Conservation (phyloP, 2,329 filamentous ascomycete species). For the Botrytis hyacinthi region DNA sequence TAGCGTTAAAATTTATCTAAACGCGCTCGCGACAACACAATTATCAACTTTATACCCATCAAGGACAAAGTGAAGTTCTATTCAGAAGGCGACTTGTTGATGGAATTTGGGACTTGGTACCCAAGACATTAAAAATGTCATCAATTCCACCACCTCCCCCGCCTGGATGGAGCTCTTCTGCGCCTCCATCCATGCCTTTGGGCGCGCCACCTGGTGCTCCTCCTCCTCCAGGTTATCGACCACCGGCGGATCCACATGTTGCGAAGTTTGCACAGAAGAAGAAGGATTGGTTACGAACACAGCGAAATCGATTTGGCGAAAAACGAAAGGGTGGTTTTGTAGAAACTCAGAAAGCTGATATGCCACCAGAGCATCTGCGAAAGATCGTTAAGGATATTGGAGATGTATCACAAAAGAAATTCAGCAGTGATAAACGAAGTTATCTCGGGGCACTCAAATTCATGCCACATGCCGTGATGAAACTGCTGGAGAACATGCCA, state of each 20-base stretch:
- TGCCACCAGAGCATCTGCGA: conserved; percentile 96
- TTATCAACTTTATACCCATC: conserved; percentile 16
- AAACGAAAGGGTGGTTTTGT: conserved; percentile 96
- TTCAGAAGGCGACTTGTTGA: conserved; percentile 14
- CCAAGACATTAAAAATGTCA: conserved; percentile 47
- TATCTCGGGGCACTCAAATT: conserved; percentile 97
- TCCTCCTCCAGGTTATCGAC: conserved; percentile 81
- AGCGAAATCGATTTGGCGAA: conserved; percentile 91
- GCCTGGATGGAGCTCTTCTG: conserved; percentile 58
- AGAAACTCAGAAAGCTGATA: conserved; percentile 96
- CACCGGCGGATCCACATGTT: conserved; percentile 75
- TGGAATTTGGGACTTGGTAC: conserved; percentile 33
- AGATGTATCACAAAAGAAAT: conserved; percentile 98
- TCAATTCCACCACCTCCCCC: conserved; percentile 65
- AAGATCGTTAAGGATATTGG: conserved; percentile 99
- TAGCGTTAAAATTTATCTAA: conserved; percentile 19
- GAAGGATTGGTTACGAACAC: conserved; percentile 93
- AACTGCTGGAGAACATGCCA: conserved; percentile 97
- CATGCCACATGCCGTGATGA: conserved; percentile 97
- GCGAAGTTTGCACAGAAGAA: conserved; percentile 99
- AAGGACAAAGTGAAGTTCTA: conserved; percentile 18
- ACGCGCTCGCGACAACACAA: conserved; percentile 17
- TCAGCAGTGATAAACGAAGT: conserved; percentile 96
- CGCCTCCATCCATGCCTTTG: conserved; percentile 51
- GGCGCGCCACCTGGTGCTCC: conserved; percentile 52